A percentile compares a stretch with the other conserved stretches of the same genome.
phyloP scores from a whole-genome alignment of 192 early-diverging fungal genomes.

The Gaertneriomyces sp. region DNA sequence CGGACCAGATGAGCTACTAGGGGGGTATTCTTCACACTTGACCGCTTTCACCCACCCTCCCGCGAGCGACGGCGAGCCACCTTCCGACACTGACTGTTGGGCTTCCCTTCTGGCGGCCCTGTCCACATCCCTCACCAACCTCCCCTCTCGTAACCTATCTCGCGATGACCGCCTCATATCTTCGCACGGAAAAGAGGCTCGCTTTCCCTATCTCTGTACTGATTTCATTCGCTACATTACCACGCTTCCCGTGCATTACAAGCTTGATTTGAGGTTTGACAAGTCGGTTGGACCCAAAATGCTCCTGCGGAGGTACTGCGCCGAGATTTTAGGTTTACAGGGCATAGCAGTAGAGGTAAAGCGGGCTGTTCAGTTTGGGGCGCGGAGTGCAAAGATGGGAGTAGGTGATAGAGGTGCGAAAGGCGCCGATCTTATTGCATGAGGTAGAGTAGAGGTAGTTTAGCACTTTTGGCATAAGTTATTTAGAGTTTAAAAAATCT shows the following conservation, averaged over 20 bases:
- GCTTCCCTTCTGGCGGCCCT: no score
- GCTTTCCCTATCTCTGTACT: slow-evolving; percentile 81
- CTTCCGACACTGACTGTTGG: no score
- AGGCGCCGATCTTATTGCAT: neutral
- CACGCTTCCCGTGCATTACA: slow-evolving; percentile 67
- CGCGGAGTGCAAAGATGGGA: slow-evolving; percentile 93
- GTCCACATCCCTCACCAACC: no score
- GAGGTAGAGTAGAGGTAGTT: no score
- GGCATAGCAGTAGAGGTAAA: slow-evolving; percentile 73
- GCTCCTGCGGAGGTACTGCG: slow-evolving; percentile 71
- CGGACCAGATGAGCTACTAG: slow-evolving; percentile 88
- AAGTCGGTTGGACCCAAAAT: slow-evolving; percentile 89
- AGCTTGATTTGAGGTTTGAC: slow-evolving; percentile 75
- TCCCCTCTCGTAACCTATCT: slow-evolving; percentile 78
- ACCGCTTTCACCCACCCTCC: slow-evolving; percentile 48
- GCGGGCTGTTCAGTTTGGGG: slow-evolving; percentile 97
- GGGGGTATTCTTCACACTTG: slow-evolving; percentile 85
- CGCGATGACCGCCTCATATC: slow-evolving; percentile 91
- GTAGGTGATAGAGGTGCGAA: slow-evolving; percentile 7
- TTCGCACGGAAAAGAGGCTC: slow-evolving; percentile 49
- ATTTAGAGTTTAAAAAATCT: no score
- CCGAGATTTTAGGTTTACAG: slow-evolving; percentile 58
- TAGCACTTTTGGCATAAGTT: no score
- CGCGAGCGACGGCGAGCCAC: no score
- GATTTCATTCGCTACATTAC: slow-evolving; percentile 68